Percentiles rank a stretch among this genome's conserved stretches.
Evolutionary conservation across 306 rosid species (phyloP).

Genomic region (Citrullus amarus): DNA sequence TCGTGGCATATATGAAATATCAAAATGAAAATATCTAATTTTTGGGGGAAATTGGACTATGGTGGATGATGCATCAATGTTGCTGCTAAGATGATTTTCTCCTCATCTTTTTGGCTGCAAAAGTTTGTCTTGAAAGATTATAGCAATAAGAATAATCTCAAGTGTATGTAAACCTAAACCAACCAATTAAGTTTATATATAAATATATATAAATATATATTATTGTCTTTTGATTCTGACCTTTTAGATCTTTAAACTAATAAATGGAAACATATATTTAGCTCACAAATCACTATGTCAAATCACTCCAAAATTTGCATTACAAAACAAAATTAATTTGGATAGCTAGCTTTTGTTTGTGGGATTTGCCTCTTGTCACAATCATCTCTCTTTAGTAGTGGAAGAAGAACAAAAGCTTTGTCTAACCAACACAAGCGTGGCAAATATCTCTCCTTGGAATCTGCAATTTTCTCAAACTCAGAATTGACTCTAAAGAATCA

Average conservation of each 20-base stretch:
- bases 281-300: neutral
- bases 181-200: neutral
- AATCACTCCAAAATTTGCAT: neutral
- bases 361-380: neutral
- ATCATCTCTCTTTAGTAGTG: neutral
- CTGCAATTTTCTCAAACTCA: neutral
- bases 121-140: neutral
- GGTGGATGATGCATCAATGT: neutral
- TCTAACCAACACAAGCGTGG: neutral
- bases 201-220: no score
- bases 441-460: neutral
- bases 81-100: neutral
- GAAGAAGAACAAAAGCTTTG: neutral
- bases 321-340: neutral
- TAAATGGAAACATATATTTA: neutral
- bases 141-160: neutral
- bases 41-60: neutral
- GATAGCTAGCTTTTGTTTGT: neutral
- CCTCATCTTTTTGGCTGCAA: neutral
- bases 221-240: neutral
- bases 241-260: neutral
- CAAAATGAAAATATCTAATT: neutral
- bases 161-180: slow-evolving; percentile 1
- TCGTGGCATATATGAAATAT: neutral
- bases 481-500: neutral